Conservation (phyloP, 164 flowering plant species). For the Magnolia kwangsiensis region DNA sequence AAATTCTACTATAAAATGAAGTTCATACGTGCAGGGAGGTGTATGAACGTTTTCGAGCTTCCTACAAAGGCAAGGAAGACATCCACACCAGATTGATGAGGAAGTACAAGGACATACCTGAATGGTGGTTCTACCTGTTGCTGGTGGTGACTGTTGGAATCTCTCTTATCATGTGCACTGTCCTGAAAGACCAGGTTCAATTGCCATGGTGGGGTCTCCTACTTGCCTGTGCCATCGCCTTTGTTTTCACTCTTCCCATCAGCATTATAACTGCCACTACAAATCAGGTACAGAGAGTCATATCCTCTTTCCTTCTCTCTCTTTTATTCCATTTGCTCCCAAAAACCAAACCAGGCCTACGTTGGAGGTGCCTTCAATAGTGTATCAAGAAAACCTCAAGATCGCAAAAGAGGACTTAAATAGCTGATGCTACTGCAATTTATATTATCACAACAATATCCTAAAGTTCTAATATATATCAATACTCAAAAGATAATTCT, state of each 20-base stretch:
- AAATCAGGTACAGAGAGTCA: constrained; percentile 48
- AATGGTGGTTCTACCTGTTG: constrained; percentile 63
- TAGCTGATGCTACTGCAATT: neutral
- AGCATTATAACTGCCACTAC: constrained; percentile 87
- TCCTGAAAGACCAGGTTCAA: constrained; percentile 61
- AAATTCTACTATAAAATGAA: too few relatives aligned
- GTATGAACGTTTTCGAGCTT: constrained; percentile 24
- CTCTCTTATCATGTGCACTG: constrained; percentile 54
- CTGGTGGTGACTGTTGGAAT: constrained; percentile 34
- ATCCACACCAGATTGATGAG: constrained; percentile 78
- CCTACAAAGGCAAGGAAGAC: constrained; percentile 41
- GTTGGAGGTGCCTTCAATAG: neutral
- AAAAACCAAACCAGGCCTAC: neutral
- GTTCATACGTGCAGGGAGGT: constrained; percentile 41
- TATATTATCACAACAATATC: neutral
- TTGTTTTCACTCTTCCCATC: constrained; percentile 69
- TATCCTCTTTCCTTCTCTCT: neutral
- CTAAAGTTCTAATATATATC: neutral
- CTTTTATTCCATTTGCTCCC: neutral
- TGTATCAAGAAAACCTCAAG: neutral
- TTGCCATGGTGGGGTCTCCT: constrained; percentile 95
- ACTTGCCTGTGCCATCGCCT: constrained; percentile 53
- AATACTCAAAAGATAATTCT: neutral
- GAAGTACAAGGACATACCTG: constrained; percentile 60
- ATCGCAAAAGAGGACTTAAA: neutral